Base-by-base conservation (phyloP, 2,329 filamentous ascomycete species). In the Penicillium sp. region DNA sequence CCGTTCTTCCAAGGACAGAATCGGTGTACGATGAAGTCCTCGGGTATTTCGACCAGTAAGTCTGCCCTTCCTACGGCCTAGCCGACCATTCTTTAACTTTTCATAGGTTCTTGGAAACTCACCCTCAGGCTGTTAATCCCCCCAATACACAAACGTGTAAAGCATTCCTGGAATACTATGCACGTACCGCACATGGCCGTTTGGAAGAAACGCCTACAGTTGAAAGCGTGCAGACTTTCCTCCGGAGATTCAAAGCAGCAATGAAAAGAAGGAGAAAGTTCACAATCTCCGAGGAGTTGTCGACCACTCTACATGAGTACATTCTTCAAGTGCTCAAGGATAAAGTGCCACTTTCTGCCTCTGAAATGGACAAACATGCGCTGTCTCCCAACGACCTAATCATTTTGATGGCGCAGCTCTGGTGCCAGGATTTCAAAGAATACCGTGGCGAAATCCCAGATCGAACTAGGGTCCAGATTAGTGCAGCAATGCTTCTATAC, bases 351-450 rank as follows among this genome's bases (percentile, higher is more conserved):
- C 15, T 33, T 13, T 33, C 31, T 16, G 17, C 9, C 31, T 12
- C 35, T n/a, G n/a, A 48, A 36, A 50, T 47, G 10, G 27, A 45
- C 3, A 51, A 47, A 42, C 32, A 44, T 35, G 26, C 11, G 18
- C 14, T 50, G 5, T 51, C 34, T 27, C 41, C 34, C 25, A 51
- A 50, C 32, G 22, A 51, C 35, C 39, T 51, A 12, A 47, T 35
- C 8, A 46, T 51, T 33, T 28, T 51, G 7, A 38, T 50, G 20
- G 48, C 30, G 23, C 27, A 51, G 22, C 40, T 51, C 15, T 51
- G 37, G 48, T 51, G 37, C 34, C 33, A 27, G 31, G 42, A 51
- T 23, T 42, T 37, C 10, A 20, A 47, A 33, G 28, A 51, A 25
- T 51, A 49, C 28, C 33, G 32, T 15, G 35, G 35, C 25, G 25